Conservation (phyloP, 2,329 filamentous ascomycete genomes). For the Calonectria pseudoreteaudii region DNA sequence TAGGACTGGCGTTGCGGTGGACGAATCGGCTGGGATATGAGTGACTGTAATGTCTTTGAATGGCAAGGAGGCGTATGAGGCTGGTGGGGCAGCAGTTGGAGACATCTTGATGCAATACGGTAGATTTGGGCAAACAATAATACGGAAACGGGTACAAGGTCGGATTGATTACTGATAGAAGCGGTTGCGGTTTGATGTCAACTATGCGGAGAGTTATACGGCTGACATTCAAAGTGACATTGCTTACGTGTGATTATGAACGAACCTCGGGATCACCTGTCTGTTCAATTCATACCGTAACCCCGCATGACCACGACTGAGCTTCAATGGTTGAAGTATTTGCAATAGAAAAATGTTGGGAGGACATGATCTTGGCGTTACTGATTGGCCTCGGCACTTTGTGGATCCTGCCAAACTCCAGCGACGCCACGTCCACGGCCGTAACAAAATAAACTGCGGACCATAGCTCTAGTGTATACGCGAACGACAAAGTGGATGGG, state of each 20-base stretch:
- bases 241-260: neutral
- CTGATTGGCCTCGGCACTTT: neutral
- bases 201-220: neutral
- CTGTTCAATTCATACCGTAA: too few relatives aligned
- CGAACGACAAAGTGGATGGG: neutral
- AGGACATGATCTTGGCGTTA: neutral
- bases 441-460: neutral
- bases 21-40: neutral
- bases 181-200: neutral
- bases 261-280: slow-evolving; percentile 1
- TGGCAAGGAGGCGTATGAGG: slow-evolving; percentile 2
- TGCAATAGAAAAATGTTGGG: neutral
- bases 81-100: neutral
- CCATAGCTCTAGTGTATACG: neutral
- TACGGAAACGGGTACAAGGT: neutral
- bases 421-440: neutral
- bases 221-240: neutral
- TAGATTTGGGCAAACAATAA: neutral
- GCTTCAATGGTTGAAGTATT: neutral
- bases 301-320: neutral
- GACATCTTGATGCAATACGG: neutral
- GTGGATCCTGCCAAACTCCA: neutral
- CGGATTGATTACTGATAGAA: neutral
- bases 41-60: slow-evolving; percentile 13
- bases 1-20: slow-evolving; percentile 49